Percentiles rank a stretch among this genome's conserved stretches.
Evolutionary conservation across 1,284 basidiomycete species (phyloP).

Genomic region (Tilletia walkeri): DNA sequence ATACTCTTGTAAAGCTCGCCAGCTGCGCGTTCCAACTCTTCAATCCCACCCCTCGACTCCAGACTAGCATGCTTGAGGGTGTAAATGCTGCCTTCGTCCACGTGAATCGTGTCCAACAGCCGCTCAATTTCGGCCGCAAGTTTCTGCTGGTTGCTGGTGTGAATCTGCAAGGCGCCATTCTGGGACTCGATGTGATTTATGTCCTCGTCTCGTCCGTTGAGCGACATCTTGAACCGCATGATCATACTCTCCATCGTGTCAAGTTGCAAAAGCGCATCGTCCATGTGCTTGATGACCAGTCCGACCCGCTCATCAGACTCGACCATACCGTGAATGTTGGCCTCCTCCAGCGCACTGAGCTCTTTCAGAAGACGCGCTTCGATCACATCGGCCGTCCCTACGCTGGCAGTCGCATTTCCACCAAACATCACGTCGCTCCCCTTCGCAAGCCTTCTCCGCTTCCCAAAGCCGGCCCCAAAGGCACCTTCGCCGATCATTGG

Average conservation of each 20-base stretch:
- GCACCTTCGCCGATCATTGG: conserved; percentile 22
- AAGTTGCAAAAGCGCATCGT: conserved; percentile 78
- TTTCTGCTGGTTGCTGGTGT: conserved; percentile 89
- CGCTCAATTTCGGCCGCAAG: conserved; percentile 49
- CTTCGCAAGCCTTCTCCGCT: conserved; percentile 78
- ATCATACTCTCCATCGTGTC: conserved; percentile 67
- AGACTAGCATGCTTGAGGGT: conserved; percentile 81
- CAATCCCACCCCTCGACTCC: conserved; percentile 72
- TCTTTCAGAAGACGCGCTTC: conserved; percentile 52
- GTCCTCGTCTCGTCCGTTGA: conserved; percentile 64
- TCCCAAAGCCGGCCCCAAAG: conserved; percentile 59
- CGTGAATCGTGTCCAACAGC: conserved; percentile 83
- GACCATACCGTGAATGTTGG: conserved; percentile 94
- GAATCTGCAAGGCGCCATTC: conserved; percentile 92
- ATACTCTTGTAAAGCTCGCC: conserved; percentile 92
- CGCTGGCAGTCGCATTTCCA: neutral
- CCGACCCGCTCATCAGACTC: conserved; percentile 82
- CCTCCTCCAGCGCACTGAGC: conserved; percentile 57
- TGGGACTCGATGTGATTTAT: conserved; percentile 94
- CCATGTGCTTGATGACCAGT: conserved; percentile 81
- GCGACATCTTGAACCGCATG: conserved; percentile 46
- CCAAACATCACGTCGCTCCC: conserved; percentile 19
- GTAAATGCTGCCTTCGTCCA: conserved; percentile 72
- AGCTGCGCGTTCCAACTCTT: conserved; percentile 74
- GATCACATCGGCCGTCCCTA: conserved; percentile 52